A percentile compares a stretch with the other conserved stretches of the same genome.
phyloP scores from a whole-genome alignment of 225 moss, liverwort and hornwort species.

The Marchantia polymorpha region DNA sequence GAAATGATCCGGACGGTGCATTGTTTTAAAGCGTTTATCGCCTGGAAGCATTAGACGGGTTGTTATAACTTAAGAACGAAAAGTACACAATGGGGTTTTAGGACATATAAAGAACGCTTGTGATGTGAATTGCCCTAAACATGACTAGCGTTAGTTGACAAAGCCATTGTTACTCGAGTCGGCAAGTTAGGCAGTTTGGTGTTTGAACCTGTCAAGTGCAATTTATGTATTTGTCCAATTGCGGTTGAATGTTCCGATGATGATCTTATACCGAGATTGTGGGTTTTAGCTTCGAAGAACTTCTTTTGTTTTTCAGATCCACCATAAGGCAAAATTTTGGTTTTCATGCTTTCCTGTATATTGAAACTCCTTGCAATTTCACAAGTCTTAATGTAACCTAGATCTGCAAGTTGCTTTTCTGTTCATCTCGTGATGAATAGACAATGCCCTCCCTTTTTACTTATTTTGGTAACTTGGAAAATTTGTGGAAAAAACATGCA shows the following conservation, averaged over 20 bases:
- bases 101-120: not conserved
- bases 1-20: not conserved
- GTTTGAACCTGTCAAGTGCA: not conserved
- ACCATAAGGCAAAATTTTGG: not conserved
- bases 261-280: too few relatives aligned
- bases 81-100: not conserved
- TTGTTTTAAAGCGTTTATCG: not conserved
- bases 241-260: too few relatives aligned
- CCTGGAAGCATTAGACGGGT: not conserved
- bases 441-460: too few relatives aligned
- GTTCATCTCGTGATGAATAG: too few relatives aligned
- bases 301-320: too few relatives aligned
- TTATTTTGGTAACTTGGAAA: not conserved
- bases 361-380: too few relatives aligned
- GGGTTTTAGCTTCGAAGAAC: too few relatives aligned
- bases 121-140: not conserved
- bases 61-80: not conserved
- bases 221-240: too few relatives aligned
- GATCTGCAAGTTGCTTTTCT: too few relatives aligned
- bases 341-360: not conserved
- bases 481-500: not conserved
- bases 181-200: not conserved
- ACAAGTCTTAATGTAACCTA: too few relatives aligned
- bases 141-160: not conserved
- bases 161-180: not conserved